Base-by-base conservation (phyloP, 2,329 filamentous ascomycete species). In the Sporothrix humicola region DNA sequence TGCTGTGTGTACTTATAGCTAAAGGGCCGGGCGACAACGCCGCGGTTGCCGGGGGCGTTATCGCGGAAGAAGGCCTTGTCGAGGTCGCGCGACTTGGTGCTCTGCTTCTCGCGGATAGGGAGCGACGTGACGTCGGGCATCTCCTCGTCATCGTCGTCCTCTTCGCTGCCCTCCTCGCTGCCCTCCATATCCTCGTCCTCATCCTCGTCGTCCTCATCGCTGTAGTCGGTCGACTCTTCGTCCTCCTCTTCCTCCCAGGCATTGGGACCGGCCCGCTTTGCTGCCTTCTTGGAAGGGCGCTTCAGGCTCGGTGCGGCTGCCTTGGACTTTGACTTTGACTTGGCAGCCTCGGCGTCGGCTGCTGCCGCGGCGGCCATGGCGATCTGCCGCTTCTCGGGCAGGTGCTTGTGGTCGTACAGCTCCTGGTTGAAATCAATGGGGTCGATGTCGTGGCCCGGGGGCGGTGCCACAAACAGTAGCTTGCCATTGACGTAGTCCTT, bases 401-500 rank as follows among this genome's bases (percentile, higher is more conserved):
- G 87, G 79, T 97, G 93, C 0, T 87, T 86, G 63, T 92, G 85
- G 79, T 97, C 92, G 82, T 98, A 98, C 4, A 98, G 89, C 74
- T 97, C 95, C 69, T 87, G 85, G 83, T 99, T 99, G 87, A 98
- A 99, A 72, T 91, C 89, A 68, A 84, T 84, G 0, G 89, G 85
- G 77, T 98, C 92, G 54, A 92, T 89, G 50, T 59, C 72, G 48
- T 46, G 46, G n/a, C 84, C 84, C 0, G 95, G 95, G 0, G 96
- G 96, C 4, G 96, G 95, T 78, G 95, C 91, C 77, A 94, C 96
- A 84, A 92, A 98, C 6, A 98, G 88, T 0, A 99, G 88, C 83
- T 98, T 98, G 76, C 96, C 96, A 80, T 92, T 97, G 77, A 99
- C 96, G 79, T 98, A 99, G 83, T 99, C 96, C 81, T 99, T 99